These are phyloP conservation scores for Saraca asoca DNA, from an alignment of 331 rosid species.

Conservation along the genomic window DNA sequence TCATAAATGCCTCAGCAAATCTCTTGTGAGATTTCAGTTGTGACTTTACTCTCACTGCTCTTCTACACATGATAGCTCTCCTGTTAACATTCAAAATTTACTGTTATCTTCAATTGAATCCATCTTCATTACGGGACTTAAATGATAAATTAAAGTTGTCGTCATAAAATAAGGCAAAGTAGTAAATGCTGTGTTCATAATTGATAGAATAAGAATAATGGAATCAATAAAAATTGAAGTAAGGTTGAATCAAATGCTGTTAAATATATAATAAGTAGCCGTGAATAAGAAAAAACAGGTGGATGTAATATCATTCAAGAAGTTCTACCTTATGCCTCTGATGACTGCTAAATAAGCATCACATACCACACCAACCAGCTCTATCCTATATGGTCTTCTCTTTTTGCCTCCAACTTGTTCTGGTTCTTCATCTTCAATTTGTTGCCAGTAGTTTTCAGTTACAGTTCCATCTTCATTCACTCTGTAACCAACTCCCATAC, in stretches of 20 bases:
- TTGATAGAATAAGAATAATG: too few relatives aligned
- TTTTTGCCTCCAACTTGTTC: conserved; percentile 66
- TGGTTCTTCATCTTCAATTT: conserved; percentile 67
- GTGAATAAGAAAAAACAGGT: too few relatives aligned
- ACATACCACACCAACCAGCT: conserved; percentile 90
- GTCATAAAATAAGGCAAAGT: neutral
- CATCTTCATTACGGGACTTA: neutral
- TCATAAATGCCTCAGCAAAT: conserved; percentile 81
- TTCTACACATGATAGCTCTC: conserved; percentile 90
- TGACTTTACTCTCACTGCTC: conserved; percentile 83
- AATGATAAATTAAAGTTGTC: neutral
- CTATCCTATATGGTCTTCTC: conserved; percentile 92
- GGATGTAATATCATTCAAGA: neutral
- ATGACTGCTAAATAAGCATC: conserved; percentile 89
- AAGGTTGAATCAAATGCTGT: too few relatives aligned
- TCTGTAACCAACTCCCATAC: conserved; percentile 83
- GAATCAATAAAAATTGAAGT: too few relatives aligned
- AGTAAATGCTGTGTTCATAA: too few relatives aligned
- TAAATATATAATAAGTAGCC: too few relatives aligned
- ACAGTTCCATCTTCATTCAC: conserved; percentile 57
- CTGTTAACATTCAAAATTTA: conserved; percentile 46
- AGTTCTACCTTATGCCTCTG: conserved; percentile 79
- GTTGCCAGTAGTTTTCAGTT: conserved; percentile 78
- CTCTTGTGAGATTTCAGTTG: conserved; percentile 88
- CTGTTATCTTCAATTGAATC: conserved; percentile 16